A percentile compares a stretch with the other conserved stretches of the same genome.
phyloP scores from a whole-genome alignment of 139 green algal genomes.

The Tetradesmus lagerheimii region DNA sequence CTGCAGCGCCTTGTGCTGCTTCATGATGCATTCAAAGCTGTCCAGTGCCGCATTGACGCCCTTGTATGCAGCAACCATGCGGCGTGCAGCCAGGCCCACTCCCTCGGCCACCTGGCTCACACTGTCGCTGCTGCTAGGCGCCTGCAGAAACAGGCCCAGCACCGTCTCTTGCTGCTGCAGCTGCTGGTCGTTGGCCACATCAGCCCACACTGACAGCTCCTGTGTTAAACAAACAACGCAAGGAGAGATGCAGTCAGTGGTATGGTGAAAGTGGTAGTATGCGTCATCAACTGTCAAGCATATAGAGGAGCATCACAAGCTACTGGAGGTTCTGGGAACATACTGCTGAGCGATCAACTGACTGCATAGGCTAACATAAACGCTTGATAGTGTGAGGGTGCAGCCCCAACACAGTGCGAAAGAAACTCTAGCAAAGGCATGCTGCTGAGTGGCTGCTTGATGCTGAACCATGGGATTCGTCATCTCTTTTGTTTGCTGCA shows the following conservation, averaged over 20 bases:
- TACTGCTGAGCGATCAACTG: too few species aligned
- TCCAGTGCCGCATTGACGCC: slow-evolving; percentile 9
- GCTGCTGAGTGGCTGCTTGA: too few species aligned
- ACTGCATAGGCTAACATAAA: too few species aligned
- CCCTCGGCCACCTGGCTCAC: background rate
- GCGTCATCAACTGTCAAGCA: too few species aligned
- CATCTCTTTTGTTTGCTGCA: too few species aligned
- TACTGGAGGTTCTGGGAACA: too few species aligned
- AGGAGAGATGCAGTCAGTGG: background rate
- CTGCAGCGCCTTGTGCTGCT: slow-evolving; percentile 29
- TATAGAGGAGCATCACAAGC: too few species aligned
- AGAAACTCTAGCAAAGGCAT: too few species aligned
- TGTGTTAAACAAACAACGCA: background rate
- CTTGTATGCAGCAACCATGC: slow-evolving; percentile 21
- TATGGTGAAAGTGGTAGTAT: too few species aligned
- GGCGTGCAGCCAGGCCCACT: background rate
- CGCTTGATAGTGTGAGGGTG: too few species aligned
- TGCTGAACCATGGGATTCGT: too few species aligned
- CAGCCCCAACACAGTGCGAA: too few species aligned
- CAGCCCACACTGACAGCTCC: slow-evolving; percentile 41
- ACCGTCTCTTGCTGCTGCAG: background rate
- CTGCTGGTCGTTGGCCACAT: background rate
- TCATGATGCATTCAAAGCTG: slow-evolving; percentile 9
- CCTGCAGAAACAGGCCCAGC: background rate
- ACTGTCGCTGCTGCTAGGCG: background rate